A percentile compares a stretch with the other conserved stretches of the same genome.
These are phyloP conservation scores for Thymus quinquecostatus DNA, from an alignment of 257 asterid species.

Conservation along the genomic window DNA sequence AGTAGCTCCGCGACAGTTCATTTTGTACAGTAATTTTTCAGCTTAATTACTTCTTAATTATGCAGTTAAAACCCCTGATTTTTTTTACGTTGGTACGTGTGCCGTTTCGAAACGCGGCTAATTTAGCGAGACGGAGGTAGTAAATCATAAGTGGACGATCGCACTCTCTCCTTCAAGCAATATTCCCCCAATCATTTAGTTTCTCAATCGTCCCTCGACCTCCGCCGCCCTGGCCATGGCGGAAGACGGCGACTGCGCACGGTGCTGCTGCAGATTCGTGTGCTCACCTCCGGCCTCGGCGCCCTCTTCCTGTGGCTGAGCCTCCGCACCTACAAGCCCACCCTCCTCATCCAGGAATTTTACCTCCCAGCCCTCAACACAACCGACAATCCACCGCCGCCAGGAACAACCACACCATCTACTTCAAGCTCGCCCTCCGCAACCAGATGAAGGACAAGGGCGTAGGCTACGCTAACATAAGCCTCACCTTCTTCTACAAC, in stretches of 20 bases:
- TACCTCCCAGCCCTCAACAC: conserved; percentile 56
- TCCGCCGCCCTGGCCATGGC: conserved; percentile 30
- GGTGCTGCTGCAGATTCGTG: conserved; percentile 69
- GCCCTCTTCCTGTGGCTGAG: conserved; percentile 91
- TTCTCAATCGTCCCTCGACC: not conserved
- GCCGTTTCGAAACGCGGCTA: too few species aligned
- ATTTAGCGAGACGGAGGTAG: too few species aligned
- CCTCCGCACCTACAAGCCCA: conserved; percentile 67
- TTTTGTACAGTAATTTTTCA: too few species aligned
- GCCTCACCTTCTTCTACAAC: conserved; percentile 42
- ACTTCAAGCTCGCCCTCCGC: conserved; percentile 58
- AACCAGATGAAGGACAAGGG: conserved; percentile 76
- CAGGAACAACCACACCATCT: conserved; percentile 50
- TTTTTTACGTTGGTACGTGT: too few species aligned
- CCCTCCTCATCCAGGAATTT: conserved; percentile 50
- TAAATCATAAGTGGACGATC: too few species aligned
- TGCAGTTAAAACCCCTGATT: too few species aligned
- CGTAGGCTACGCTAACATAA: conserved; percentile 53
- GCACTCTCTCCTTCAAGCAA: not conserved
- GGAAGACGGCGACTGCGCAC: conserved; percentile 23
- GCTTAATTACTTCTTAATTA: too few species aligned
- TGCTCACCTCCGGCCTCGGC: conserved; percentile 70
- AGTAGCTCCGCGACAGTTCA: too few species aligned
- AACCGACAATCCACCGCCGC: conserved; percentile 24
- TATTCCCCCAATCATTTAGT: not conserved